A percentile compares a stretch with the other conserved stretches of the same genome.
These are phyloP conservation scores for Macrolepiota fuliginosa DNA, from an alignment of 768 basidiomycete species.

Conservation along the genomic window DNA sequence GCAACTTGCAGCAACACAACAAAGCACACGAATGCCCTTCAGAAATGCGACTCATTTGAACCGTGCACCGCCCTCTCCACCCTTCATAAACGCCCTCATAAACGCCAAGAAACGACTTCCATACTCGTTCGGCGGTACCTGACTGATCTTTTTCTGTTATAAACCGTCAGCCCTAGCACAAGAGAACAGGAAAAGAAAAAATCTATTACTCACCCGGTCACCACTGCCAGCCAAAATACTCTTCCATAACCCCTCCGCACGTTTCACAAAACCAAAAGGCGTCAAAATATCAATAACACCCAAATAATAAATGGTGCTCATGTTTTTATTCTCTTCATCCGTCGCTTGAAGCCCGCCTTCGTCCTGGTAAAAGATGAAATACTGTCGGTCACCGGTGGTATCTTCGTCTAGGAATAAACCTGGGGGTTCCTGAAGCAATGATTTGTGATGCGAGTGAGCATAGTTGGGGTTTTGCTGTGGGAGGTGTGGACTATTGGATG, in stretches of 20 bases:
- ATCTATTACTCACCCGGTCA: constrained; percentile 78
- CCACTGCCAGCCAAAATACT: constrained; percentile 55
- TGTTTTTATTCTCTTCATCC: constrained; percentile 71
- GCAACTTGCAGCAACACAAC: no score
- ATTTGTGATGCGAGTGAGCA: not conserved
- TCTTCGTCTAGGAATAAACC: constrained; percentile 55
- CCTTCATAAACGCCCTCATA: constrained; percentile 83
- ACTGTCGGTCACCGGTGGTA: constrained; percentile 53
- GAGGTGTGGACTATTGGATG: not conserved
- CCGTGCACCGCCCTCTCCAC: constrained; percentile 62
- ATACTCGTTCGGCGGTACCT: constrained; percentile 86
- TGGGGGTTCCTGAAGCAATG: constrained; percentile 19
- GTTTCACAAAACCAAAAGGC: constrained; percentile 77
- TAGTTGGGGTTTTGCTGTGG: constrained; percentile 12
- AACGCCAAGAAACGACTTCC: constrained; percentile 85
- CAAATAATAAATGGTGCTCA: constrained; percentile 87
- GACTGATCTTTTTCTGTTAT: constrained; percentile 87
- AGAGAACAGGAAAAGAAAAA: not conserved
- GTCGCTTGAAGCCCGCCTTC: constrained; percentile 93
- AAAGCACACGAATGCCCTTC: no score
- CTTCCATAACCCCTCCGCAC: constrained; percentile 90
- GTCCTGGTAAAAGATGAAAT: constrained; percentile 95
- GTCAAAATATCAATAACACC: constrained; percentile 98
- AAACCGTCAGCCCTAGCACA: constrained; percentile 6
- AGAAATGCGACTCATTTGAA: constrained; percentile 21